Conservation (phyloP, 441 rosid species). For the Sinapis alba region DNA sequence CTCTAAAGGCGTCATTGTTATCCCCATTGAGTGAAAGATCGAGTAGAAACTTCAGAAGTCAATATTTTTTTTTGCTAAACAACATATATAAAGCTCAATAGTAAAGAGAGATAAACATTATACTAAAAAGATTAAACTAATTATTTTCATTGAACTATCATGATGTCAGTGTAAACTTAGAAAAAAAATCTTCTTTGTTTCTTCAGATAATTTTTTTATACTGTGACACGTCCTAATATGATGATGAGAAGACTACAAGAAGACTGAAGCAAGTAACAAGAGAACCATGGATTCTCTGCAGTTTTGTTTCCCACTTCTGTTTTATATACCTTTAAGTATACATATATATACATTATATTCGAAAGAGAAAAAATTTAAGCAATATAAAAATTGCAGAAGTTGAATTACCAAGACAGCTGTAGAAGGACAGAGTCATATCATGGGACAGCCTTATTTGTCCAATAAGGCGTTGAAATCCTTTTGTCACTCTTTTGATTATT, state of each 20-base stretch:
- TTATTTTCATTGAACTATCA: background rate
- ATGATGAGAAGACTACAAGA: conserved; percentile 40
- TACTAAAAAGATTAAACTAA: background rate
- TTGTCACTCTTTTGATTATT: background rate
- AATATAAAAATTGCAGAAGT: conserved; percentile 1
- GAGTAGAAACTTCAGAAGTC: background rate
- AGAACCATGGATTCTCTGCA: conserved; percentile 29
- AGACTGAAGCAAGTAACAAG: conserved; percentile 38
- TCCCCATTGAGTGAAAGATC: background rate
- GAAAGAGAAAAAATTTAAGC: background rate
- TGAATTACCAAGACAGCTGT: conserved; percentile 27
- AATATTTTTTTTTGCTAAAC: background rate
- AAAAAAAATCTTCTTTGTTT: background rate
- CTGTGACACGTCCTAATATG: conserved; percentile 12
- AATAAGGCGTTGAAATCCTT: conserved; percentile 22
- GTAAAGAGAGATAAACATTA: background rate
- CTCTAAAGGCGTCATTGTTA: too few relatives aligned
- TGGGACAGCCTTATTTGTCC: conserved; percentile 52
- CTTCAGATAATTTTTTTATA: background rate
- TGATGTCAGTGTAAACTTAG: conserved; percentile 11
- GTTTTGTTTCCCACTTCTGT: conserved; percentile 39
- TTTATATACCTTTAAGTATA: background rate
- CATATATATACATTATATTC: background rate
- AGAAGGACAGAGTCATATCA: conserved; percentile 48
- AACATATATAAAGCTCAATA: background rate